phyloP scores from a whole-genome alignment of 1,284 basidiomycete genomes.

The Puccinia sorghi region DNA sequence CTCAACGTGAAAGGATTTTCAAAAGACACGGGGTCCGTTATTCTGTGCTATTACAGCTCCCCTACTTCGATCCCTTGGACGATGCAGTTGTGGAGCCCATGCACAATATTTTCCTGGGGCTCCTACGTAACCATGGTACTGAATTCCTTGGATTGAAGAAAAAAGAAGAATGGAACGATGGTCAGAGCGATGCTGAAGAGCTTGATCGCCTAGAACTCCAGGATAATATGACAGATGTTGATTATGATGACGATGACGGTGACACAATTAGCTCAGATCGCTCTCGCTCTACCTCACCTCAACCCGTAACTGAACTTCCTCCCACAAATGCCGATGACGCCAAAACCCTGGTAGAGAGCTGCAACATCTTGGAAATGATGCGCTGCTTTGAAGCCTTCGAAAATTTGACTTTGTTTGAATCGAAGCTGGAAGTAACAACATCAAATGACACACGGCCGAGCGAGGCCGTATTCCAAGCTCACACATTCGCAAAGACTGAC shows the following conservation, averaged over 20 bases:
- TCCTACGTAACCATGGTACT: conserved; percentile 22
- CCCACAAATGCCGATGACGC: neutral
- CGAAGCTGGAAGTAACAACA: neutral
- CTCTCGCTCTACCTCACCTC: neutral
- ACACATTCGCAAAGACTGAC: neutral
- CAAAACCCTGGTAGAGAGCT: too few relatives aligned
- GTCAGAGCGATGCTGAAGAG: neutral
- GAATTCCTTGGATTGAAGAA: conserved; percentile 25
- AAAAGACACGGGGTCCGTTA: conserved; percentile 28
- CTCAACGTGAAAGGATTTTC: conserved; percentile 8
- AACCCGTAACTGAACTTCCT: neutral
- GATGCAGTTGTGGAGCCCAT: conserved; percentile 33
- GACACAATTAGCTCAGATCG: neutral
- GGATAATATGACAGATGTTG: neutral
- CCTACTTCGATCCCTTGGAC: conserved; percentile 21
- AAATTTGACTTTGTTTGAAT: neutral
- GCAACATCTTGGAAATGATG: conserved; percentile 6
- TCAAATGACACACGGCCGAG: neutral
- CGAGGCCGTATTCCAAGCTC: too few relatives aligned
- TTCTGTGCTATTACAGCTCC: conserved; percentile 23
- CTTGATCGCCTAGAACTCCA: neutral
- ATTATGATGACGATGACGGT: neutral
- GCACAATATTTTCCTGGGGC: conserved; percentile 43
- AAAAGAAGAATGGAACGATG: neutral
- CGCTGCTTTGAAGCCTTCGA: conserved; percentile 9